Evolutionary conservation across 345 rosid genomes (phyloP), one percentile per base, ranked within the genome.

Genomic region (Melaleuca alternifolia): DNA sequence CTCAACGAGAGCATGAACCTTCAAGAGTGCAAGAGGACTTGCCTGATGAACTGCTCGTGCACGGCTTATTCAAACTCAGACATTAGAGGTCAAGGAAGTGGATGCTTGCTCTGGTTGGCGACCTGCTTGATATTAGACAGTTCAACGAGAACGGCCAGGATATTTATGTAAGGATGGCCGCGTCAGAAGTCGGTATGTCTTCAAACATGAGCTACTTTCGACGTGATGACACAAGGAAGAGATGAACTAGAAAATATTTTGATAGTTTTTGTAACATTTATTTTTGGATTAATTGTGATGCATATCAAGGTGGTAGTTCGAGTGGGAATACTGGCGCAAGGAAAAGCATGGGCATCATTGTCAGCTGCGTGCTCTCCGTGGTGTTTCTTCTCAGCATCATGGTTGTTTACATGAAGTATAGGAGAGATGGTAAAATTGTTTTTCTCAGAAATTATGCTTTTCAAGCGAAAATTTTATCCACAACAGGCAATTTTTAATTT

Each of bases 21-120:
- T 20, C 77, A 86, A 83, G 89, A 88, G 37, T 92, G 93, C 54
- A 52, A 59, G 61, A 90, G 54, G 3, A 82, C 46, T 50, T 92
- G 93, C 87, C 81, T 85, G 87, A 77, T 77, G 21, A 91, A 91
- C 85, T 90, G 90, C 83, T 90, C 92, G 51, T 92, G 94, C 84
- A 56, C 41, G 23, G 94, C 92, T 21, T 91, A 91, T 62, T 84
- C 90, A 11, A 77, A 85, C 37, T 51, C 62, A 3, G 86, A 87
- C 77, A 88, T 90, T 33, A 85, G 12, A 51, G 88, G 87, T 28
- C 83, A 75, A 1, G 92, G 90, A 50, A 89, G 90, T 59, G 91
- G 93, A 28, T 92, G 92, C 44, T 86, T 65, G 30, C 77, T 87
- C 14, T 92, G 93, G 93, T 89, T 24, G 89, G 86, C 24, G 90